phyloP scores from a whole-genome alignment of 2,329 filamentous ascomycete species.

The Xylariomycetidae sp. region DNA sequence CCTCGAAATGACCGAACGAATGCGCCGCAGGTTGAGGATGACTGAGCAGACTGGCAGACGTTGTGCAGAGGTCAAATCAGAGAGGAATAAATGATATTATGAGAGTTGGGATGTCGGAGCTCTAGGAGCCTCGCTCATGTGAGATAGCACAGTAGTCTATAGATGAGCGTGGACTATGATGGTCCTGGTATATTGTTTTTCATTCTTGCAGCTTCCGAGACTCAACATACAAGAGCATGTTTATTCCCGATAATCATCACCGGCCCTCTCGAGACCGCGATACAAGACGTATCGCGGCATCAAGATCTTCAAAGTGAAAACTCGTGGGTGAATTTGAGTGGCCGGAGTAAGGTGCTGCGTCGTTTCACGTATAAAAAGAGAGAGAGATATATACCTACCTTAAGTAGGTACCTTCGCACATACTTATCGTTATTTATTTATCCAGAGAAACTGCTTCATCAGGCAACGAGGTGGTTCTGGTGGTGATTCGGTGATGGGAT shows the following conservation, averaged over 20 bases:
- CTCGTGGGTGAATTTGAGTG: slow-evolving; percentile 26
- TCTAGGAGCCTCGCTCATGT: slow-evolving; percentile 49
- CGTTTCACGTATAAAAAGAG: slow-evolving; percentile 2
- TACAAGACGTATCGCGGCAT: slow-evolving; percentile 29
- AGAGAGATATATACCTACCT: slow-evolving; percentile 9
- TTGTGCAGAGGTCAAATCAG: no score
- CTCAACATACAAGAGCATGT: no score
- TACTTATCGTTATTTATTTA: no score
- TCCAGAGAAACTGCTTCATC: no score
- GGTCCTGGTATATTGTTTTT: slow-evolving; percentile 31
- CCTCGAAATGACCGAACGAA: no score
- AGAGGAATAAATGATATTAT: no score
- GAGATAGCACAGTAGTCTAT: slow-evolving; percentile 10
- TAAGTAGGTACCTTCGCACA: no score
- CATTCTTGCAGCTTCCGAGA: slow-evolving; percentile 36
- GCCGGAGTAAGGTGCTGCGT: slow-evolving; percentile 23
- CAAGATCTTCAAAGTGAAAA: slow-evolving; percentile 27
- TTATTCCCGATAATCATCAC: no score
- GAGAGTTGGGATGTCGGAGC: slow-evolving; percentile 43
- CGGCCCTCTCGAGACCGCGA: slow-evolving; percentile 26
- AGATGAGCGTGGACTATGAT: slow-evolving; percentile 51
- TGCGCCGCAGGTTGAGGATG: no score
- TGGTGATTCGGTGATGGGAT: no score
- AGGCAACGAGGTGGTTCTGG: no score
- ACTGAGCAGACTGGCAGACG: no score